These are phyloP conservation scores for Abrus precatorius DNA, from an alignment of 306 rosid genomes.

Conservation along the genomic window DNA sequence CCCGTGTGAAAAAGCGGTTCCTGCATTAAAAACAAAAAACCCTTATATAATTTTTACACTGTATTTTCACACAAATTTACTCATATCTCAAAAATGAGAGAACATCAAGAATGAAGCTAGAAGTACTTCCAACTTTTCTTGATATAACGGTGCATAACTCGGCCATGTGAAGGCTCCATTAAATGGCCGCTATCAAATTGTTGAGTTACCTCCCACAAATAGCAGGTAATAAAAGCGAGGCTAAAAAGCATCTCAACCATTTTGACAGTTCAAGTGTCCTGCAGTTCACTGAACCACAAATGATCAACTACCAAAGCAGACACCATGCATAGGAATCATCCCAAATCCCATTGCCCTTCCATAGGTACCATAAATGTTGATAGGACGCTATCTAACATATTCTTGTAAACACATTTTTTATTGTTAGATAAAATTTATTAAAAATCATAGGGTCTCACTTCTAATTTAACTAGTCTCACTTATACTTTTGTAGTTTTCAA, in stretches of 20 bases:
- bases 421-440: no score
- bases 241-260: slow-evolving; percentile 8
- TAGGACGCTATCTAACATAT: no score
- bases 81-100: background rate
- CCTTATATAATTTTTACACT: background rate
- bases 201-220: slow-evolving; percentile 44
- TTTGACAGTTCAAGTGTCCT: slow-evolving; percentile 13
- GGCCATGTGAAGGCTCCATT: slow-evolving; percentile 46
- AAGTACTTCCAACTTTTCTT: slow-evolving; percentile 26
- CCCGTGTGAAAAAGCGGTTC: background rate
- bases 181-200: slow-evolving; percentile 53
- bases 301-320: slow-evolving; percentile 39
- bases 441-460: no score
- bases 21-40: background rate
- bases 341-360: background rate
- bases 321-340: slow-evolving; percentile 21
- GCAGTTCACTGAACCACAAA: slow-evolving; percentile 44
- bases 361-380: no score
- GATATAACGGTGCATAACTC: slow-evolving; percentile 36
- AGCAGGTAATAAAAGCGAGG: slow-evolving; percentile 44
- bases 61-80: background rate
- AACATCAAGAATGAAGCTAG: background rate
- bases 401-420: no score
- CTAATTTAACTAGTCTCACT: no score
- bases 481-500: no score